Percentiles rank a stretch among this genome's conserved stretches.
phyloP scores from a whole-genome alignment of 768 basidiomycete genomes.

The Suillus decipiens region DNA sequence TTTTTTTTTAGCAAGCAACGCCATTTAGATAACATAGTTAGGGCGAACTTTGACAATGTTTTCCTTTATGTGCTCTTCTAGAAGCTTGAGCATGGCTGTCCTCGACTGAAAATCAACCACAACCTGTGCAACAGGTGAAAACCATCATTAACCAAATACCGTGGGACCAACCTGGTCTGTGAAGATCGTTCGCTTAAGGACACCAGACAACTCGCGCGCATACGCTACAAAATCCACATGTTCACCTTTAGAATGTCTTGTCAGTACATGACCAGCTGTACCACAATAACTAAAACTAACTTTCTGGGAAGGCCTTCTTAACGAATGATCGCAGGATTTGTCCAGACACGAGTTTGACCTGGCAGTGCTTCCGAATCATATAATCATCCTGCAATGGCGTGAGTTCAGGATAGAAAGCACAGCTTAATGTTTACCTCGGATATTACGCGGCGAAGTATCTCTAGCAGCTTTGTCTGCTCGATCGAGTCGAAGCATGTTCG shows the following conservation, averaged over 20 bases:
- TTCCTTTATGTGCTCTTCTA: constrained; percentile 88
- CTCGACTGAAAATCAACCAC: constrained; percentile 52
- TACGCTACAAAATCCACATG: constrained; percentile 71
- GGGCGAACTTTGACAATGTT: constrained; percentile 83
- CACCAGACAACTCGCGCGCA: constrained; percentile 65
- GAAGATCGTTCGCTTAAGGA: constrained; percentile 77
- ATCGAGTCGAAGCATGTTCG: constrained; percentile 97
- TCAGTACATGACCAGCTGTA: background rate
- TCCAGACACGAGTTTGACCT: constrained; percentile 57
- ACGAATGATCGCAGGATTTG: constrained; percentile 57
- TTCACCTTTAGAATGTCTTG: constrained; percentile 54
- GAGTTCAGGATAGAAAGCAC: constrained; percentile 2
- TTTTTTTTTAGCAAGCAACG: constrained; percentile 8
- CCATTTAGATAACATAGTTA: background rate
- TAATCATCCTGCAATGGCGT: constrained; percentile 59
- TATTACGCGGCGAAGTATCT: constrained; percentile 72
- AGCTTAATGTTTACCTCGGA: constrained; percentile 52
- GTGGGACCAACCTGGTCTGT: constrained; percentile 67
- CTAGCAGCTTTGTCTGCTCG: constrained; percentile 80
- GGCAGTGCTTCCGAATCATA: constrained; percentile 67
- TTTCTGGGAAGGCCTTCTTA: constrained; percentile 67
- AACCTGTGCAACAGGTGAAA: constrained; percentile 39
- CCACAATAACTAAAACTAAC: constrained; percentile 39
- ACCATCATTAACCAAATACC: background rate
- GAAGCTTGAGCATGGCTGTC: constrained; percentile 65